phyloP scores from a whole-genome alignment of 2,329 filamentous ascomycete genomes.

The Aspergillus tanneri region DNA sequence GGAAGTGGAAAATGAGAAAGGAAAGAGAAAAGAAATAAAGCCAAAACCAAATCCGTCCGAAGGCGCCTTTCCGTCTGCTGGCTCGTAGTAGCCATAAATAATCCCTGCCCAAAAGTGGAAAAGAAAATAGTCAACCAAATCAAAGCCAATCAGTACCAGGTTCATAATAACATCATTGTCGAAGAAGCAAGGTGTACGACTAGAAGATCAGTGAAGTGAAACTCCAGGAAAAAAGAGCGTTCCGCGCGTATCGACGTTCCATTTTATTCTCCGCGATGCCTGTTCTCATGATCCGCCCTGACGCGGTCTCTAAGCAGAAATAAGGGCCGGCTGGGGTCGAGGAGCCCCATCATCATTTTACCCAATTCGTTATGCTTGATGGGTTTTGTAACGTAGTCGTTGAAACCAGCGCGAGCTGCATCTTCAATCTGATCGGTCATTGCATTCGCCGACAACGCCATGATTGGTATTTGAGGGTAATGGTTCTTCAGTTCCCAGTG shows the following conservation, averaged over 20 bases:
- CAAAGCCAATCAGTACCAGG: slow-evolving; percentile 13
- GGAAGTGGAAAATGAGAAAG: slow-evolving; percentile 14
- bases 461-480: slow-evolving; percentile 49
- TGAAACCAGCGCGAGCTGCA: slow-evolving; percentile 48
- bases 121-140: slow-evolving; percentile 11
- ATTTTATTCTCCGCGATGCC: slow-evolving; percentile 16
- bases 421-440: slow-evolving; percentile 52
- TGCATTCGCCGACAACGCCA: slow-evolving; percentile 51
- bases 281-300: slow-evolving; percentile 22
- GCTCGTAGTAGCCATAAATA: slow-evolving; percentile 14
- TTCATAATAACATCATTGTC: slow-evolving; percentile 13
- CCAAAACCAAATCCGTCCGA: slow-evolving; percentile 16
- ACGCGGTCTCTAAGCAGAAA: slow-evolving; percentile 45
- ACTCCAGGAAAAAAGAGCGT: too few species aligned
- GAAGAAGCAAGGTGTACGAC: slow-evolving; percentile 2
- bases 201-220: too few species aligned
- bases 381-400: slow-evolving; percentile 52
- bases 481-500: slow-evolving; percentile 47
- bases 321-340: slow-evolving; percentile 44
- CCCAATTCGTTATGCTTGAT: slow-evolving; percentile 52
- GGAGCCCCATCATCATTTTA: slow-evolving; percentile 51
- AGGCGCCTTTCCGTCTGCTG: slow-evolving; percentile 21
- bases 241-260: too few species aligned
- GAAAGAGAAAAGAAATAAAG: slow-evolving; percentile 13
- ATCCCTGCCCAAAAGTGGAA: slow-evolving; percentile 17